Percentiles rank a stretch among this genome's conserved stretches.
Conservation (phyloP, 2,329 filamentous ascomycete species). For the Diplodia sapinea region DNA sequence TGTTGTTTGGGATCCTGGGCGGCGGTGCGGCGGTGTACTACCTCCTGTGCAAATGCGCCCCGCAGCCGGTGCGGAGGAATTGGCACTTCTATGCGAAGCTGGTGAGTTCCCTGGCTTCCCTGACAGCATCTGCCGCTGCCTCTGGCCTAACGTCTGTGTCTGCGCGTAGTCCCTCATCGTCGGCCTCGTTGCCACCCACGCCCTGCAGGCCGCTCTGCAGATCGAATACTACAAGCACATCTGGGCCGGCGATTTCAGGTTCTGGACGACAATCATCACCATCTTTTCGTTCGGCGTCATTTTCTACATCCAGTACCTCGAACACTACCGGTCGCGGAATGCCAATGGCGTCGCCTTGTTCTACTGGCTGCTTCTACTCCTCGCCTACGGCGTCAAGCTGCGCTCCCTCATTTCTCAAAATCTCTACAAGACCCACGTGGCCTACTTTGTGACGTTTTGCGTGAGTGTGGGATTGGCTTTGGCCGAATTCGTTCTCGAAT, state of each 20-base stretch:
- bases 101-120: conserved; percentile 58
- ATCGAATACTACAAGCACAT: conserved; percentile 70
- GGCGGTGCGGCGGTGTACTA: conserved; percentile 82
- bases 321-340: conserved; percentile 81
- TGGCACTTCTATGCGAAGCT: conserved; percentile 94
- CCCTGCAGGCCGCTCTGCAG: conserved; percentile 76
- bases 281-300: conserved; percentile 75
- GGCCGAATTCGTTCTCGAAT: conserved; percentile 78
- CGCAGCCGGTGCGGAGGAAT: conserved; percentile 74
- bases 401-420: conserved; percentile 83
- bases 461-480: conserved; percentile 72
- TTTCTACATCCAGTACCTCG: conserved; percentile 81
- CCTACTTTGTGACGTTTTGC: conserved; percentile 80
- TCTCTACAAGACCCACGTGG: conserved; percentile 66
- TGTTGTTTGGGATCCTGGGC: conserved; percentile 74
- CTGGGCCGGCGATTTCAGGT: conserved; percentile 82
- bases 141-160: not conserved
- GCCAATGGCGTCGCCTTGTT: conserved; percentile 88
- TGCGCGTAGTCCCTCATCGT: conserved; percentile 63
- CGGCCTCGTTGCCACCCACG: conserved; percentile 70
- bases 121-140: not conserved
- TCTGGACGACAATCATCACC: conserved; percentile 78
- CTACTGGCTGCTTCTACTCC: conserved; percentile 87
- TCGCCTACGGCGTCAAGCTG: conserved; percentile 80
- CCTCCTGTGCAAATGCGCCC: conserved; percentile 71